phyloP scores from a whole-genome alignment of 768 basidiomycete species.

The Solioccasus polychromus region DNA sequence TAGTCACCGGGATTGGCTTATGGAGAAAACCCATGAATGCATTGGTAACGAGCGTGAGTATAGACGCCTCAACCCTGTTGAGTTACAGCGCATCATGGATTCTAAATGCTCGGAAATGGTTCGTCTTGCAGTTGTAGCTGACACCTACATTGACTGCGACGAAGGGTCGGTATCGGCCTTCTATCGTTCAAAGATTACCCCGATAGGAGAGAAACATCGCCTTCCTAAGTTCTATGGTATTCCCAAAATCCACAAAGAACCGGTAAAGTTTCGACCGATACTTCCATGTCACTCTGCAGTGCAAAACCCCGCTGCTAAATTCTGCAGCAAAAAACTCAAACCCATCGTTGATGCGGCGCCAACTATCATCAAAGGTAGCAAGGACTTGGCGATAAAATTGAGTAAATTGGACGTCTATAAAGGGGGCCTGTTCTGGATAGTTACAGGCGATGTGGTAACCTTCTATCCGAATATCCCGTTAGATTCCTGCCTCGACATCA shows the following conservation, averaged over 20 bases:
- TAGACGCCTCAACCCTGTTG: not conserved
- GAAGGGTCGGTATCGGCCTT: not conserved
- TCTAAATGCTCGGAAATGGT: not conserved
- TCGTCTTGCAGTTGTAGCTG: not conserved
- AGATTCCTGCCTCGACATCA: not conserved
- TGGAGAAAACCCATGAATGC: not conserved
- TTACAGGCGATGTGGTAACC: slow-evolving; percentile 8
- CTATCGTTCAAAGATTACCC: not conserved
- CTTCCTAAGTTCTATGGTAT: slow-evolving; percentile 11
- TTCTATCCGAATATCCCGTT: slow-evolving; percentile 7
- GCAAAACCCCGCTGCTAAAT: slow-evolving; percentile 6
- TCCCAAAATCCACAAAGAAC: slow-evolving; percentile 14
- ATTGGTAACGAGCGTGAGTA: not conserved
- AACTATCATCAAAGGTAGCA: slow-evolving; percentile 2
- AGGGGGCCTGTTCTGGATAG: not conserved
- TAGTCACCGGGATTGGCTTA: slow-evolving; percentile 3
- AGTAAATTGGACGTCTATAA: not conserved
- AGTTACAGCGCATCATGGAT: not conserved
- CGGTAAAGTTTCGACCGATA: slow-evolving; percentile 1
- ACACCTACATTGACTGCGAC: not conserved
- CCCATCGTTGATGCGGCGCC: slow-evolving; percentile 3
- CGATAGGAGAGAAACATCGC: not conserved
- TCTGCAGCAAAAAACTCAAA: slow-evolving; percentile 7
- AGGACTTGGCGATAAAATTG: slow-evolving; percentile 15
- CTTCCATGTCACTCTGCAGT: not conserved